Evolutionary conservation across 1,284 basidiomycete genomes (phyloP), one percentile per base, ranked within the genome.

Genomic region (Apiotrichum domesticum): DNA sequence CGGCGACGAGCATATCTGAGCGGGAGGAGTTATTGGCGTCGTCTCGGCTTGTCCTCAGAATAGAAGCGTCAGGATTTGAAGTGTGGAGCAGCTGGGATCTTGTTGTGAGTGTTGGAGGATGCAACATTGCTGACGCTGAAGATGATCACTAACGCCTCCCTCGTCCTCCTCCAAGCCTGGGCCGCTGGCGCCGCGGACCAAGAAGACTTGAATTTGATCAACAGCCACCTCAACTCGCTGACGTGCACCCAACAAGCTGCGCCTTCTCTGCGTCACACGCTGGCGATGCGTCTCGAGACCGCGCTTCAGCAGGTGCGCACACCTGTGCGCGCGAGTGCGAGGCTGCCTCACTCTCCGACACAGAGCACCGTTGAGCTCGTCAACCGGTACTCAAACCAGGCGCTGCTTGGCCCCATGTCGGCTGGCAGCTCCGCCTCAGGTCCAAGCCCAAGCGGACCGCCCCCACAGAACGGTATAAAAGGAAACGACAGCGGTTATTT

Each of bases 11-110:
- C 8, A 39, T 51, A 1, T 45, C 41, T 1, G 57, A 64, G 35
- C 57, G 54, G n/a, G 54, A 54, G 15, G 57, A 54, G 45, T 48
- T 64, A 35, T 54, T 64, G 42, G 56, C 54, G 7, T 59, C 60
- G 9, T 56, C 63, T 1, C 55, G 63, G 6, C 51, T 62, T 21
- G 63, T 62, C 10, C 57, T 64, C 53, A 58, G 56, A 47, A 62
- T 64, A 35, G 60, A 64, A 37, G 47, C 46, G 1, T 48, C 48
- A 2, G 60, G 58, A 5, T 64, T 64, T n/a, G 63, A 64, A 15
- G 60, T 64, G 39, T 64, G 63, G 63, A 59, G 57, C 34, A 56
- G 56, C 44, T 64, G 63, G 63, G 63, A 64, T 40, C 58, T 64
- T 5, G 62, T 63, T 5, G 58, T 60, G 43, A 54, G 58, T 41